Percentiles rank a stretch among this genome's conserved stretches.
phyloP scores from a whole-genome alignment of 2,329 filamentous ascomycete genomes.

The Chaetomium strumarium region DNA sequence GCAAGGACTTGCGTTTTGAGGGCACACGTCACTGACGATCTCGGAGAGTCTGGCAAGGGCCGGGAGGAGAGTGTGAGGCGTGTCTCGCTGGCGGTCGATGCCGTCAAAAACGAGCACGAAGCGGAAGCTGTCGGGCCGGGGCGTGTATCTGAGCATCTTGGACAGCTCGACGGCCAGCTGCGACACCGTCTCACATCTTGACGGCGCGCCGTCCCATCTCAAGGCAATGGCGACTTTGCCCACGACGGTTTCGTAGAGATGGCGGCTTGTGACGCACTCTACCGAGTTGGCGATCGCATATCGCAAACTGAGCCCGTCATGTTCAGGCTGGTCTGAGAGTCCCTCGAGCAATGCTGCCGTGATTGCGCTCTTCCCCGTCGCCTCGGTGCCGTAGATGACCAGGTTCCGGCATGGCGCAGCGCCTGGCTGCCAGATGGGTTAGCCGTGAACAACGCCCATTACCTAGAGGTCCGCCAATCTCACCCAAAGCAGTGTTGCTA shows the following conservation, averaged over 20 bases:
- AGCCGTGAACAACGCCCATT: slow-evolving; percentile 6
- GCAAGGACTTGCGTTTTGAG: neutral
- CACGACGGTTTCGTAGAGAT: slow-evolving; percentile 68
- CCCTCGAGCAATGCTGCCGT: slow-evolving; percentile 54
- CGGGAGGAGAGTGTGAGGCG: slow-evolving; percentile 69
- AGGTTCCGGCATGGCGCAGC: slow-evolving; percentile 68
- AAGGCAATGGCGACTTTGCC: slow-evolving; percentile 52
- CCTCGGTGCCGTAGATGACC: slow-evolving; percentile 76
- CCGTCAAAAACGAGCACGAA: slow-evolving; percentile 85
- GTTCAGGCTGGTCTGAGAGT: slow-evolving; percentile 35
- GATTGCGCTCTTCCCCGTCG: slow-evolving; percentile 79
- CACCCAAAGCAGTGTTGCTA: slow-evolving; percentile 51
- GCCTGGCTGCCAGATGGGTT: slow-evolving; percentile 42
- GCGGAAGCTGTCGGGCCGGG: slow-evolving; percentile 39
- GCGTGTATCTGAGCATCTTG: slow-evolving; percentile 49
- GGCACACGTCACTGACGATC: slow-evolving; percentile 53
- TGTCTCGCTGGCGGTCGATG: slow-evolving; percentile 78
- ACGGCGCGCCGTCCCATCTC: slow-evolving; percentile 42
- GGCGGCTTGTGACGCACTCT: slow-evolving; percentile 73
- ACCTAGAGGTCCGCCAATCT: slow-evolving; percentile 13
- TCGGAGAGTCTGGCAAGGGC: slow-evolving; percentile 78
- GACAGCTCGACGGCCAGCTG: slow-evolving; percentile 68
- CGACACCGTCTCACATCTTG: slow-evolving; percentile 74
- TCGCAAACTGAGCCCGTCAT: slow-evolving; percentile 37
- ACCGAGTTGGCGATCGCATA: slow-evolving; percentile 61